Conservation (phyloP, 495 filamentous ascomycete species). For the Articulospora tetracladia region DNA sequence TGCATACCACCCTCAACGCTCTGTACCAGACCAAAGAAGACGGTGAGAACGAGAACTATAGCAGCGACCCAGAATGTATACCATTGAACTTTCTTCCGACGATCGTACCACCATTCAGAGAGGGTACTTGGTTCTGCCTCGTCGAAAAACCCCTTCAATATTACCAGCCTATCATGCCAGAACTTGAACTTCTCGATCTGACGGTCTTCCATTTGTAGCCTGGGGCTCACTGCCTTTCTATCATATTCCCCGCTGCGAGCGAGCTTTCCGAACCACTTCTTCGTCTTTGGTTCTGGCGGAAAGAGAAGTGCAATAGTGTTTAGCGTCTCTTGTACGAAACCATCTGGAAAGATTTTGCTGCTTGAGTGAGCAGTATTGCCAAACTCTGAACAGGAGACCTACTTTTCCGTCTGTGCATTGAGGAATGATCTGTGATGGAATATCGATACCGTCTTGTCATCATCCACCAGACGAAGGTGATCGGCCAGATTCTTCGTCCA, state of each 20-base stretch:
- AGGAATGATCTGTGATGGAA: constrained; percentile 42
- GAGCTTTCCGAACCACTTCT: constrained; percentile 29
- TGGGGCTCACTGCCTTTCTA: neutral
- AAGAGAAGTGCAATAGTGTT: constrained; percentile 42
- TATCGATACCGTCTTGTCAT: constrained; percentile 35
- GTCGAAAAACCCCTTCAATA: constrained; percentile 50
- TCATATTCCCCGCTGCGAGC: neutral
- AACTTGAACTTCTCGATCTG: constrained; percentile 42
- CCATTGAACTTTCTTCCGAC: constrained; percentile 47
- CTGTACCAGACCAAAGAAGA: constrained; percentile 50
- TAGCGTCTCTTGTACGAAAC: constrained; percentile 42
- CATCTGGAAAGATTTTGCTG: constrained; percentile 26
- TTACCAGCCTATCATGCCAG: constrained; percentile 48
- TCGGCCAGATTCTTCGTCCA: constrained; percentile 43
- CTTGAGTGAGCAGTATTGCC: neutral
- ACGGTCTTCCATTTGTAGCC: constrained; percentile 30
- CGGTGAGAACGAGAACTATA: constrained; percentile 39
- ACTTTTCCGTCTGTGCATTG: constrained; percentile 19
- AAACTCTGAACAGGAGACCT: neutral
- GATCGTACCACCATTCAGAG: constrained; percentile 47
- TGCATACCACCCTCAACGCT: constrained; percentile 43
- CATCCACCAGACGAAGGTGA: constrained; percentile 38
- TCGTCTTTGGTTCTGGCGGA: constrained; percentile 28
- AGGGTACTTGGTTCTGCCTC: constrained; percentile 41
- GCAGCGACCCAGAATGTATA: constrained; percentile 54